These are phyloP conservation scores for Pseudocercospora eumusae DNA, from an alignment of 2,329 filamentous ascomycete species.

Conservation along the genomic window DNA sequence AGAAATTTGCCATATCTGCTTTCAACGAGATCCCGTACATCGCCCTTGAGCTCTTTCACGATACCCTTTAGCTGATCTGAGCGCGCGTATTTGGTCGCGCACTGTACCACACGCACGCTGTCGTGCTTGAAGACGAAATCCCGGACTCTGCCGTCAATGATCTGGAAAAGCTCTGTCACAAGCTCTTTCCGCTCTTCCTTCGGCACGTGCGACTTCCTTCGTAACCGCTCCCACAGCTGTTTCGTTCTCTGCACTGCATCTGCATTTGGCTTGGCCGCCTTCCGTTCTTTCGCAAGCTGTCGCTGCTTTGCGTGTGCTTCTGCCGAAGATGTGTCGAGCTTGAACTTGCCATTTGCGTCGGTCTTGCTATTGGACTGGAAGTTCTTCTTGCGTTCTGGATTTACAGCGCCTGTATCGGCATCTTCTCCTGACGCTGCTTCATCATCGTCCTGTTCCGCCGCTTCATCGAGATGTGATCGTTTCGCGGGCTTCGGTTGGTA, in stretches of 20 bases:
- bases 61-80: slow-evolving; percentile 82
- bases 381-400: slow-evolving; percentile 20
- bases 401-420: slow-evolving; percentile 19
- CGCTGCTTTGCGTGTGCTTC: slow-evolving; percentile 95
- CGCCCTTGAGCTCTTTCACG: slow-evolving; percentile 79
- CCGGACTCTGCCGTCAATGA: slow-evolving; percentile 86
- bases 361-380: slow-evolving; percentile 18
- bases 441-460: slow-evolving; percentile 33
- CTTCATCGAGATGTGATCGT: slow-evolving; percentile 33
- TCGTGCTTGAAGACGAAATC: slow-evolving; percentile 99
- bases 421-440: slow-evolving; percentile 24
- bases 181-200: slow-evolving; percentile 84
- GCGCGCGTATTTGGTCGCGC: slow-evolving; percentile 92
- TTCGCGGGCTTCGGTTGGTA: slow-evolving; percentile 22
- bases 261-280: slow-evolving; percentile 87
- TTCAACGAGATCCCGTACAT: slow-evolving; percentile 82
- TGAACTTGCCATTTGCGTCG: slow-evolving; percentile 35
- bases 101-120: slow-evolving; percentile 93
- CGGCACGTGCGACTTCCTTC: slow-evolving; percentile 89
- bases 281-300: slow-evolving; percentile 81
- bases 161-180: slow-evolving; percentile 84
- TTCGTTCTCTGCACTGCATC: slow-evolving; percentile 86
- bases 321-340: slow-evolving; percentile 64
- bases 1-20: slow-evolving; percentile 97
- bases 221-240: slow-evolving; percentile 93